phyloP scores from a whole-genome alignment of 2,329 filamentous ascomycete species.

The Penicillium sp. region DNA sequence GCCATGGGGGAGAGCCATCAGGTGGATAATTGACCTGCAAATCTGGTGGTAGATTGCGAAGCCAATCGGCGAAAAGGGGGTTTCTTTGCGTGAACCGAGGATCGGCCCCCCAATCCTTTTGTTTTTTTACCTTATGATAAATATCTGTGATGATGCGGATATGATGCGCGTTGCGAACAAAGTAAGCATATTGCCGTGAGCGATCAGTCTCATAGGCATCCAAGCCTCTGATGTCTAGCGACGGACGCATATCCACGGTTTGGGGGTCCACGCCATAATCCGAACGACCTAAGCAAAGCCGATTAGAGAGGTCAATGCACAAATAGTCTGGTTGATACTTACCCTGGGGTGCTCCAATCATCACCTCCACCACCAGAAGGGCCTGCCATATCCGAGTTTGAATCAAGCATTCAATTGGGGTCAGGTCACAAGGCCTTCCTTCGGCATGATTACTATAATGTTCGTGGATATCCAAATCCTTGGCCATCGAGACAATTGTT shows the following conservation, averaged over 20 bases:
- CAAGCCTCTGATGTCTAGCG: slow-evolving; percentile 62
- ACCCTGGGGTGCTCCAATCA: slow-evolving; percentile 95
- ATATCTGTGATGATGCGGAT: slow-evolving; percentile 74
- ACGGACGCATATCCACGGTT: slow-evolving; percentile 72
- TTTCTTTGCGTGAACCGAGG: slow-evolving; percentile 80
- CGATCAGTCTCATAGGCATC: slow-evolving; percentile 75
- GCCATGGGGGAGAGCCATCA: slow-evolving; percentile 78
- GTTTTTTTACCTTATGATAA: slow-evolving; percentile 72
- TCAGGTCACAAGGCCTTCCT: slow-evolving; percentile 68
- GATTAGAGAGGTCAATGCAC: slow-evolving; percentile 5
- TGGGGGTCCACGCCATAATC: slow-evolving; percentile 75
- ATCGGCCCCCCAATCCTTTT: slow-evolving; percentile 82
- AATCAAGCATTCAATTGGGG: slow-evolving; percentile 72
- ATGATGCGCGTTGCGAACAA: slow-evolving; percentile 74
- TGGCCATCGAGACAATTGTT: slow-evolving; percentile 87
- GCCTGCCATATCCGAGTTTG: slow-evolving; percentile 90
- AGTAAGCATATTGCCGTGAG: slow-evolving; percentile 82
- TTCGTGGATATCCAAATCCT: slow-evolving; percentile 85
- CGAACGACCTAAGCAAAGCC: slow-evolving; percentile 61
- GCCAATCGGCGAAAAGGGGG: slow-evolving; percentile 73
- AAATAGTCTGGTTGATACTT: slow-evolving; percentile 21
- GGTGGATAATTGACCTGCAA: slow-evolving; percentile 74
- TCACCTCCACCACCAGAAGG: slow-evolving; percentile 80
- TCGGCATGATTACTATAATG: slow-evolving; percentile 77
- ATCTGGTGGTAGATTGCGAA: slow-evolving; percentile 74